Base-by-base conservation (phyloP, 306 rosid genomes). In the Inga oerstediana region DNA sequence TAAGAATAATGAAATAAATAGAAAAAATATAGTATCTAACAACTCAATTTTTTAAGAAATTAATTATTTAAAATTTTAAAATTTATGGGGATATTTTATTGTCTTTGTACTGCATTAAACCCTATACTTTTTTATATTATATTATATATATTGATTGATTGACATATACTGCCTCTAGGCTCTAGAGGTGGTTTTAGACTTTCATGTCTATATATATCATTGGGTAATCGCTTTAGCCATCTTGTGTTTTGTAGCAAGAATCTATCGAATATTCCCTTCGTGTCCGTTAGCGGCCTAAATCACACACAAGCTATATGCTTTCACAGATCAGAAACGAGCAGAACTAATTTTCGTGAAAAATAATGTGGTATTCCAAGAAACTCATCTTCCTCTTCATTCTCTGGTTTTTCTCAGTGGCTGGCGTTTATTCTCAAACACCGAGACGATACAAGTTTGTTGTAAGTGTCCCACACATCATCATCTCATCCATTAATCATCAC, bases 371-470 rank as follows among this genome's bases (percentile, higher is more conserved):
- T 24, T 16, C 13, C 61, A 48, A 27, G 13, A 24, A 48, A 9
- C 10, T 73, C 13, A 73, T 46, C 61, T 46, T 73, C 77, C 19
- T 73, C 15, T 52, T 24, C 37, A 27, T 49, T 32, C 22, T 48
- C 13, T 48, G 77, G n/a, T 27, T 20, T 27, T 14, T 48, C 35
- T 12, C 43, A 34, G 3, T 73, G 20, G 43, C 3, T 48, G 77
- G 61, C 19, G 58, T 73, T 14, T 34, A 49, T 24, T 73, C 77
- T 3, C 43, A 48, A 73, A 7, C 62, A 45, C 13, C 2, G n/a
- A 73, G 30, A 24, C 45, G 11, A 49, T 74, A 74, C 78, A 49
- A 17, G 3, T 74, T 74, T 51, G 45, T 49, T 30, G 78, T 74
- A 32, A 72, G 76, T 44, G n/a, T 16, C 58, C 5, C 34, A 41